Conservation (phyloP, 306 rosid genomes). For the Prunus fruticosa region DNA sequence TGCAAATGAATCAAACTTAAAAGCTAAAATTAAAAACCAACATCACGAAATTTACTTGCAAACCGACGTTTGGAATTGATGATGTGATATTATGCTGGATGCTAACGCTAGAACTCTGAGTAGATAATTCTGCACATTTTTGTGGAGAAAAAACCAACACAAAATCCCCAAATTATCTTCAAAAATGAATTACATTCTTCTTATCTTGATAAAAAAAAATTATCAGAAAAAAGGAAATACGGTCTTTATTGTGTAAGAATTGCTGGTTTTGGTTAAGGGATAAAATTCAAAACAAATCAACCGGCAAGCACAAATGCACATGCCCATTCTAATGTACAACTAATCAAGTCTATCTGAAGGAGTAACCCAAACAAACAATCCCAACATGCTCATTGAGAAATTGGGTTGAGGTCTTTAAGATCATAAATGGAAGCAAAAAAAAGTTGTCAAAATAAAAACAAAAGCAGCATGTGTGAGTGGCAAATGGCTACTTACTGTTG, state of each 20-base stretch:
- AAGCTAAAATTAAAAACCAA: background rate
- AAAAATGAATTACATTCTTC: background rate
- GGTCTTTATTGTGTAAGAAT: background rate
- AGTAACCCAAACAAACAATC: background rate
- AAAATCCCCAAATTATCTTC: background rate
- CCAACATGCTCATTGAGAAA: background rate
- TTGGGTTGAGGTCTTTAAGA: background rate
- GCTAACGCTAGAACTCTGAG: constrained; percentile 21
- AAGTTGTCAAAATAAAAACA: background rate
- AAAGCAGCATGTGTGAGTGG: background rate
- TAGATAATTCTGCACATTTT: constrained; percentile 29
- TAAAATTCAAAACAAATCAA: background rate
- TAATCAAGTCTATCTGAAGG: background rate
- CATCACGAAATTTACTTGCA: constrained; percentile 54
- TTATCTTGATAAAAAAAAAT: too few relatives aligned
- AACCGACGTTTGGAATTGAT: constrained; percentile 78
- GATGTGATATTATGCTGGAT: constrained; percentile 85
- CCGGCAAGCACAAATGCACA: background rate
- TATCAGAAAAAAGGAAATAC: too few relatives aligned
- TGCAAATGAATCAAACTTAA: background rate
- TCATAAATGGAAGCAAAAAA: background rate
- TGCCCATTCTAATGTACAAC: background rate
- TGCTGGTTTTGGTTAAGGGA: background rate
- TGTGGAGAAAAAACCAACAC: background rate
- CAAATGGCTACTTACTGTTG: constrained; percentile 31